Evolutionary conservation across 768 basidiomycete species (phyloP), one percentile per base, ranked within the genome.

Genomic region (Suillus placidus): DNA sequence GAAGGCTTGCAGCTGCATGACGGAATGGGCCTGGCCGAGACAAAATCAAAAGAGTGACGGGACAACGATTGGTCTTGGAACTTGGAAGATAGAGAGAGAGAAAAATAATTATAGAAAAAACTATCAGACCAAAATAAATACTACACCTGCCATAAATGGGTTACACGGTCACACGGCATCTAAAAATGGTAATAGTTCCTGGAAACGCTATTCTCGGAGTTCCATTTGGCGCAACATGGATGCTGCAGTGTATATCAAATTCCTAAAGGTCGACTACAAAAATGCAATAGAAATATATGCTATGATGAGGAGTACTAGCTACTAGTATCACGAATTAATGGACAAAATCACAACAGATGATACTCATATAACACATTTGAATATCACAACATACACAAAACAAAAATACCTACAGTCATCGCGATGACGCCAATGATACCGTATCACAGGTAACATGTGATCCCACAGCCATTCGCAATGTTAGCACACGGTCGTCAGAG

Each of bases 401-500:
- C 40, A 30, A 65, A 38, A 66, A 47, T 49, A 66, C 35, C 62
- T 65, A 69, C 61, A 68, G 54, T 67, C 66, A 67, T 40, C 68
- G 68, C 54, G 68, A 73, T 40, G 65, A 70, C 49, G 70, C 56
- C 55, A 66, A 43, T 9, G 72, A 68, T 14, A 20, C 57, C 51
- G 61, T 37, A 51, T 67, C 64, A n/a, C 64, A 69, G 20, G 7
- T 57, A 23, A 68, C 60, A 26, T 64, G 68, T 13, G 26, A 56
- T 43, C 68, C 67, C 18, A 79, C 74, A 64, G 82, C 77, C 67
- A 89, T 80, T 57, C 88, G 86, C 62, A 95, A 76, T 51, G 88
- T 84, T 73, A 94, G 79, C 66, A 95, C 88, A 40, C 91, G 87
- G 77, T 97, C 95, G 70, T 96, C 95, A 5, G 92, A 94, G 42